Base-by-base conservation (phyloP, 2,329 filamentous ascomycete species). In the Beauveria bassiana region DNA sequence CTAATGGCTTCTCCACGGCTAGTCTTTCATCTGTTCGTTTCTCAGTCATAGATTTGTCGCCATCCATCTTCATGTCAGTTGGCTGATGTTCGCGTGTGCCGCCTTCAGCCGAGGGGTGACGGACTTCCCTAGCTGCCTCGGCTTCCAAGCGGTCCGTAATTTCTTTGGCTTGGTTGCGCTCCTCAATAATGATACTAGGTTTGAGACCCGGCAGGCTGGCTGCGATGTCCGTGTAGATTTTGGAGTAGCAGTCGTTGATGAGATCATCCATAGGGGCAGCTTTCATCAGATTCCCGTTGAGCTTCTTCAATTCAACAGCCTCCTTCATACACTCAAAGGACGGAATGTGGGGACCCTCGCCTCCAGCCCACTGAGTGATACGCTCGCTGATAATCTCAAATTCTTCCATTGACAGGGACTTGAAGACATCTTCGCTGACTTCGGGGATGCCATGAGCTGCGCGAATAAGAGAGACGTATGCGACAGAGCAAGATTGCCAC, bases 281-380 rank as follows among this genome's bases (percentile, higher is more conserved):
- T 73, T 96, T 97, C 83, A 96, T 95, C 8, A 96, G 80, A 52
- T 88, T 89, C 46, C 88, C 87, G 70, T 99, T 99, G 50, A 97
- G 82, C 71, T 85, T 86, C 70, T 86, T 86, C 47, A 85, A 66
- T 64, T 86, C 83, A 10, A 85, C 79, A 0, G 78, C 76, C 52
- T 86, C 83, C 68, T 81, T 84, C 72, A 86, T 77, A 61, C 82
- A 84, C 52, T 74, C 75, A 56, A 86, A 76, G 1, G 79, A 78
- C 0, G 74, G 68, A 57, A 80, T 69, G 7, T 73, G 70, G 16
- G 69, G 66, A 16, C 70, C 72, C 7, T 76, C 73, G 20, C 66
- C 69, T 9, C 75, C 77, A 1, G 79, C 80, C 82, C 83, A 86
- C n/a, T 80, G 77, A 2, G 77, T 77, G 58, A 86, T 79, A 38